Conservation (phyloP, 768 basidiomycete species). For the Gelatoporia subvermispora region DNA sequence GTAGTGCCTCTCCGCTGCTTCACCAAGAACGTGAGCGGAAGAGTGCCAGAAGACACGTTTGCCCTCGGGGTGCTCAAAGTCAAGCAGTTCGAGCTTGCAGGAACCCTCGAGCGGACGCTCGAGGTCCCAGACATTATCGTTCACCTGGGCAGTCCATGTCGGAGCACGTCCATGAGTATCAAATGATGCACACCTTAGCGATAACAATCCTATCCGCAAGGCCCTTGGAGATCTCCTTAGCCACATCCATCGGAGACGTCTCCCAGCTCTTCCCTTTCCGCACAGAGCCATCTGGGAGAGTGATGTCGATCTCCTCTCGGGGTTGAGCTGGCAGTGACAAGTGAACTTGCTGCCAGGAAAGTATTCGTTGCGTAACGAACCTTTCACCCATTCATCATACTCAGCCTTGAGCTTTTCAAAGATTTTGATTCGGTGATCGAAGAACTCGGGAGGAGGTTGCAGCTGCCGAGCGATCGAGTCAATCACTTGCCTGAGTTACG, state of each 20-base stretch:
- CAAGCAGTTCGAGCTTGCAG: constrained; percentile 76
- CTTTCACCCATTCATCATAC: constrained; percentile 74
- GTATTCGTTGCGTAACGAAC: constrained; percentile 36
- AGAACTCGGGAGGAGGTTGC: constrained; percentile 78
- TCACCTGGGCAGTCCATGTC: constrained; percentile 48
- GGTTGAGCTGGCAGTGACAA: constrained; percentile 54
- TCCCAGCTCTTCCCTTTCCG: constrained; percentile 89
- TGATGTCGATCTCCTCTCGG: constrained; percentile 77
- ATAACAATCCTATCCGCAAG: constrained; percentile 89
- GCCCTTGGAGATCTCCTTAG: constrained; percentile 81
- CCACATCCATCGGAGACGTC: constrained; percentile 88
- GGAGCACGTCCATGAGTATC: not conserved
- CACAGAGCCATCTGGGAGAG: constrained; percentile 81
- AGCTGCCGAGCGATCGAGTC: constrained; percentile 41
- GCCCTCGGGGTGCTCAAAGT: constrained; percentile 93
- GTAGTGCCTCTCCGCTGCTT: constrained; percentile 93
- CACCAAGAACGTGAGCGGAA: constrained; percentile 95
- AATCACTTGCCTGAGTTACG: not conserved
- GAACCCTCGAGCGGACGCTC: constrained; percentile 89
- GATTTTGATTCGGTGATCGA: constrained; percentile 85
- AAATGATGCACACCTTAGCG: constrained; percentile 65
- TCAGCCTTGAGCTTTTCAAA: constrained; percentile 85
- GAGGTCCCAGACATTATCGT: constrained; percentile 89
- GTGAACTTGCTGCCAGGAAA: too few relatives aligned
- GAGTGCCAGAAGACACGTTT: constrained; percentile 99